Percentiles rank a stretch among this genome's conserved stretches.
These are phyloP conservation scores for Zygoascus meyerae DNA, from an alignment of 1,139 yeast genomes.

Conservation along the genomic window DNA sequence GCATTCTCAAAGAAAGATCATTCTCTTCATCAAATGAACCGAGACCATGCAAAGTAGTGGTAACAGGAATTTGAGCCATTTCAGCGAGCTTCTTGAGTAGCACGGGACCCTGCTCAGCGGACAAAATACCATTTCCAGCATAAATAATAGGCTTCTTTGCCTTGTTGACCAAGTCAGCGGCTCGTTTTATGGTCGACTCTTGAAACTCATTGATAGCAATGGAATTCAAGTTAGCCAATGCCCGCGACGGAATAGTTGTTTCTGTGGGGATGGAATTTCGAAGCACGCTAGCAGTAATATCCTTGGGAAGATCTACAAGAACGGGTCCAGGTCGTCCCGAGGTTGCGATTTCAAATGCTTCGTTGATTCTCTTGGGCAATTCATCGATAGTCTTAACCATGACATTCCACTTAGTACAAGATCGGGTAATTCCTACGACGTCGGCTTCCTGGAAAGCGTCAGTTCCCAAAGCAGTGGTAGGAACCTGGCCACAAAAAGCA, in stretches of 20 bases:
- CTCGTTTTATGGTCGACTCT: conserved; percentile 63
- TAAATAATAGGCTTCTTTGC: conserved; percentile 87
- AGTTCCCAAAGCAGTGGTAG: conserved; percentile 92
- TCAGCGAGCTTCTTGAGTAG: conserved; percentile 79
- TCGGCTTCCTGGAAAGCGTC: conserved; percentile 99
- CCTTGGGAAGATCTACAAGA: conserved; percentile 94
- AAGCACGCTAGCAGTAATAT: conserved; percentile 88
- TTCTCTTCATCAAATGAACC: conserved; percentile 94
- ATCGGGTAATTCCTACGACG: conserved; percentile 90
- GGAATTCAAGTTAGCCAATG: conserved; percentile 65
- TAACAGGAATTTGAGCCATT: conserved; percentile 89
- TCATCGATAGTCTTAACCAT: conserved; percentile 95
- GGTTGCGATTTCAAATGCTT: conserved; percentile 95
- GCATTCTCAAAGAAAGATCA: conserved; percentile 85
- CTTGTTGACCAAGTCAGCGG: conserved; percentile 70
- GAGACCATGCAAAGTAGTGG: conserved; percentile 88
- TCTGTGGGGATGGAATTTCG: conserved; percentile 82
- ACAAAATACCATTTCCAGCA: conserved; percentile 87
- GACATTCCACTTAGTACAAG: conserved; percentile 98
- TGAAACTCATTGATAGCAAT: conserved; percentile 73
- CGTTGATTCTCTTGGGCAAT: conserved; percentile 90
- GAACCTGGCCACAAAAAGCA: conserved; percentile 97
- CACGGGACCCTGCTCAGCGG: conserved; percentile 74
- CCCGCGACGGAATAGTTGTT: conserved; percentile 76
- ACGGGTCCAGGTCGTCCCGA: conserved; percentile 98